Evolutionary conservation across 306 rosid genomes (phyloP).

Genomic region (Medicago lupulina): DNA sequence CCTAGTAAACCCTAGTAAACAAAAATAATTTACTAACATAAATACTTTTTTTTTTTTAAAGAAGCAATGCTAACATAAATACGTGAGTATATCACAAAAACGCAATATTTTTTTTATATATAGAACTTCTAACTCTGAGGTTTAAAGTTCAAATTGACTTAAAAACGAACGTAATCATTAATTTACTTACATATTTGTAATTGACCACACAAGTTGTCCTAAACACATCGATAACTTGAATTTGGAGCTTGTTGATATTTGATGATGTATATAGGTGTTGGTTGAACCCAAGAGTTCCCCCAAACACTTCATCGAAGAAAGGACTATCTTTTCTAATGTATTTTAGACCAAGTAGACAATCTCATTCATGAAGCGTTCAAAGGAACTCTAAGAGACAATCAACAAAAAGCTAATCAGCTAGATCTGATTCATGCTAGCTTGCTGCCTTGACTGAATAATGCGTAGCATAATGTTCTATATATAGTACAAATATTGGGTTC

Average conservation of each 20-base stretch:
- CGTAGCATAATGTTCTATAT: background rate
- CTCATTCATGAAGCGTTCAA: constrained; percentile 1
- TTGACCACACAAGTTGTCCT: no score
- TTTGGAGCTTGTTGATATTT: background rate
- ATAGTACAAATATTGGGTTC: background rate
- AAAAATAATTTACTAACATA: no score
- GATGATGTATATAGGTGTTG: background rate
- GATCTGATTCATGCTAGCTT: background rate
- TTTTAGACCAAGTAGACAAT: background rate
- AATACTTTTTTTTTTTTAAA: no score
- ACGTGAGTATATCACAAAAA: no score
- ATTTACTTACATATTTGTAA: no score
- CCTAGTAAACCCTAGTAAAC: no score
- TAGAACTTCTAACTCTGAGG: no score
- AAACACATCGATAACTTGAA: background rate
- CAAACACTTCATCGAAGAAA: constrained; percentile 19
- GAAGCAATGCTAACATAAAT: no score
- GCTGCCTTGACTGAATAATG: background rate
- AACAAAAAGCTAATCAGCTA: background rate
- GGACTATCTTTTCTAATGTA: background rate
- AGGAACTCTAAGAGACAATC: constrained; percentile 20
- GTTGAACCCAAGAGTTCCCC: constrained; percentile 31
- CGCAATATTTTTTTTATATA: no score
- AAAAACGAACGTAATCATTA: no score
- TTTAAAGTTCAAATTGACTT: no score